Conservation (phyloP, 257 asterid genomes). For the Solanum piurae region DNA sequence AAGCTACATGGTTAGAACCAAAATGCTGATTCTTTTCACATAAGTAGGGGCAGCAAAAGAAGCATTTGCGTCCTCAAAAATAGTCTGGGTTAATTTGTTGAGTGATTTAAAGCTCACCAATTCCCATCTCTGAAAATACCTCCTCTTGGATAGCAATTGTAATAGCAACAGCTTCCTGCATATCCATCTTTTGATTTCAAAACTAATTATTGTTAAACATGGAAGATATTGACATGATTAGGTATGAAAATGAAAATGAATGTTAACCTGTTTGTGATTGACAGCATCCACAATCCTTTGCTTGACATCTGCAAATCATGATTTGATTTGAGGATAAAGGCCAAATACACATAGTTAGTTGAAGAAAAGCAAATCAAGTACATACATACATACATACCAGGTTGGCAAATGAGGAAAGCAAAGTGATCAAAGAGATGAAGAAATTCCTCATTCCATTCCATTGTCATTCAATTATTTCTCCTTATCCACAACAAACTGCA, state of each 20-base stretch:
- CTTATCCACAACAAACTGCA: not conserved
- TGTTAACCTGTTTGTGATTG: slow-evolving; percentile 54
- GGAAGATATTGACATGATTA: not conserved
- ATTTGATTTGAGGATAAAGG: not conserved
- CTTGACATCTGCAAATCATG: slow-evolving; percentile 48
- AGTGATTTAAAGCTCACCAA: slow-evolving; percentile 37
- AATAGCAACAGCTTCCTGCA: slow-evolving; percentile 78
- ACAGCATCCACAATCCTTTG: slow-evolving; percentile 75
- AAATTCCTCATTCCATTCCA: slow-evolving; percentile 64
- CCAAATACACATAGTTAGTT: not conserved
- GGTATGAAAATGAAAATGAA: not conserved
- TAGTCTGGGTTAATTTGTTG: too few relatives aligned
- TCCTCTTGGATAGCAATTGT: slow-evolving; percentile 82
- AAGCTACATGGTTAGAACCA: too few relatives aligned
- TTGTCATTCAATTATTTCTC: not conserved
- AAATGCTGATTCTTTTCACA: not conserved
- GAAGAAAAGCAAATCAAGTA: not conserved
- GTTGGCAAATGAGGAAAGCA: slow-evolving; percentile 53
- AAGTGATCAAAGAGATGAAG: slow-evolving; percentile 65
- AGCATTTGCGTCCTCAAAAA: too few relatives aligned
- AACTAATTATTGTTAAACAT: not conserved
- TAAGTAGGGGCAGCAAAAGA: too few relatives aligned
- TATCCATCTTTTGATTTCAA: not conserved
- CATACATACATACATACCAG: slow-evolving; percentile 21
- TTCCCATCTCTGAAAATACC: slow-evolving; percentile 69